These are phyloP conservation scores for Trypanosoma brucei DNA, from an alignment of 208 protist genomes.

Conservation along the genomic window DNA sequence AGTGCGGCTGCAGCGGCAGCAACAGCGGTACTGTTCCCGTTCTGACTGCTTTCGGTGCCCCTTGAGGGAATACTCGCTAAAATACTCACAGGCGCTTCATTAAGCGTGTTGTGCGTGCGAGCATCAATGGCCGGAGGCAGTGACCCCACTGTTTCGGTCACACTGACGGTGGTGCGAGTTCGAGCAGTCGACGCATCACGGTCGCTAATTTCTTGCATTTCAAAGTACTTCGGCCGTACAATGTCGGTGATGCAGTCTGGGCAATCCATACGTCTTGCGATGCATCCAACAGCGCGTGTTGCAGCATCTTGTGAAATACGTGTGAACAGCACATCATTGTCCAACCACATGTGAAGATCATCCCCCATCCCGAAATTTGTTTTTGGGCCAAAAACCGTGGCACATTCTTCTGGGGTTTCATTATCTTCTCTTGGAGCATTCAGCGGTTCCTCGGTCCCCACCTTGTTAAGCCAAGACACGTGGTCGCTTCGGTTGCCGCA, in stretches of 20 bases:
- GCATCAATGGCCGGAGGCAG: too few relatives aligned
- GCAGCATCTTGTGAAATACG: conserved; percentile 14
- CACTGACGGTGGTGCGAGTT: not conserved
- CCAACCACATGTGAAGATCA: conserved; percentile 10
- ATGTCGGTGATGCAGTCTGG: conserved; percentile 36
- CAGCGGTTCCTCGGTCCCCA: too few relatives aligned
- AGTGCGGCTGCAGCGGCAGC: too few relatives aligned
- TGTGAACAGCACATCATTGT: conserved; percentile 6
- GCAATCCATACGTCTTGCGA: conserved; percentile 36
- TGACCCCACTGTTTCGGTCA: too few relatives aligned
- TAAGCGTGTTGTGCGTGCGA: too few relatives aligned
- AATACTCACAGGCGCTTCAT: too few relatives aligned
- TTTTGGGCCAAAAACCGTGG: not conserved
- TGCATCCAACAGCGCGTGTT: conserved; percentile 22
- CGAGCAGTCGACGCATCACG: not conserved
- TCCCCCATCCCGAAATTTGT: not conserved
- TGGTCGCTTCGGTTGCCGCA: too few relatives aligned
- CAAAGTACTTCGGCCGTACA: conserved; percentile 12
- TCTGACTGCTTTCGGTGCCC: not conserved
- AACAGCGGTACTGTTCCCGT: too few relatives aligned
- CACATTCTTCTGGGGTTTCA: not conserved
- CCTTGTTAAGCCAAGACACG: too few relatives aligned
- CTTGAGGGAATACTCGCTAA: not conserved
- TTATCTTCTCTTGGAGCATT: too few relatives aligned
- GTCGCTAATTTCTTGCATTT: not conserved